Evolutionary conservation across 139 green algal species (phyloP).

Genomic region (Chlorella sorokiniana): DNA sequence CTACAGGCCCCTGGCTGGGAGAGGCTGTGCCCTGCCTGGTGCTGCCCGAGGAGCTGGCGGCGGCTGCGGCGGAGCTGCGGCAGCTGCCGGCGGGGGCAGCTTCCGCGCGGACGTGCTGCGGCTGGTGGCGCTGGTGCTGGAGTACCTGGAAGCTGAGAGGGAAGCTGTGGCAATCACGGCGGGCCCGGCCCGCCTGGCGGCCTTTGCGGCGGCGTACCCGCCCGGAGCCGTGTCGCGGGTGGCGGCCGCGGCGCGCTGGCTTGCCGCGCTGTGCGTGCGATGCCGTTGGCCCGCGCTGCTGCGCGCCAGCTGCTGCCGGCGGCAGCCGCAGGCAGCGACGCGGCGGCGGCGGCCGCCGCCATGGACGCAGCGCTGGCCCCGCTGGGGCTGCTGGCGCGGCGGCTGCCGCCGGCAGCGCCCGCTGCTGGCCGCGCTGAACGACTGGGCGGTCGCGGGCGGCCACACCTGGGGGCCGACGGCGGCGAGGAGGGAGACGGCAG

Average conservation of each 20-base stretch:
- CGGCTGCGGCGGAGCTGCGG: not conserved
- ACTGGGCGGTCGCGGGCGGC: not conserved
- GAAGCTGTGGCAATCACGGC: not conserved
- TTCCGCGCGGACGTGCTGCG: not conserved
- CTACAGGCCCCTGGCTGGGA: slow-evolving; percentile 3
- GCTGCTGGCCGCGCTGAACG: not conserved
- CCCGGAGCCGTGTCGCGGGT: not conserved
- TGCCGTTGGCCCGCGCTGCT: slow-evolving; percentile 14
- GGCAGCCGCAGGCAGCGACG: not conserved
- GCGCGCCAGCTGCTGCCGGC: slow-evolving; percentile 10
- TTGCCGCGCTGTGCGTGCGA: slow-evolving; percentile 12
- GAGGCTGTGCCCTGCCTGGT: not conserved
- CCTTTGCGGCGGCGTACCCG: not conserved
- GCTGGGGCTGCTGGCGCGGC: not conserved
- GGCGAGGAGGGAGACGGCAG: not conserved
- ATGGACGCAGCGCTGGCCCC: slow-evolving; percentile 7
- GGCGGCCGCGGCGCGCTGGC: not conserved
- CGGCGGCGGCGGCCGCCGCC: not conserved
- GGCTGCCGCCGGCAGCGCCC: not conserved
- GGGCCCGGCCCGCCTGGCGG: not conserved
- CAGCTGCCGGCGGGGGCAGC: not conserved
- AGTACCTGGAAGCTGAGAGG: not conserved
- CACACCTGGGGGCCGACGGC: not conserved
- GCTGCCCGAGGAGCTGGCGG: not conserved
- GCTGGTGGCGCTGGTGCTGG: not conserved